A percentile compares a stretch with the other conserved stretches of the same genome.
Evolutionary conservation across 225 moss, liverwort and hornwort genomes (phyloP).

Genomic region (Bryum argenteum): DNA sequence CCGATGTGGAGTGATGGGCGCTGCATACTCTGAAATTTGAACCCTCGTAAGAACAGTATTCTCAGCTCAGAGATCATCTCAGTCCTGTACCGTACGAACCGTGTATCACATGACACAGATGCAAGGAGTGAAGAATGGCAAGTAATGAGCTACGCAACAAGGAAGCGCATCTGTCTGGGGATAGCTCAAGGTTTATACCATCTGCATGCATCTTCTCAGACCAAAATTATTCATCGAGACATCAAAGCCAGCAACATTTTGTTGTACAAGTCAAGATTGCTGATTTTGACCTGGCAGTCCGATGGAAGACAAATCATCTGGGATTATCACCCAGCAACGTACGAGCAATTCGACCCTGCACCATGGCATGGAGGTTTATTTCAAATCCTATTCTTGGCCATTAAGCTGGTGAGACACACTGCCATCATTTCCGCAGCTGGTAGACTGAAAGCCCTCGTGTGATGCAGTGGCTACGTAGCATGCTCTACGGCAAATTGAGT

Average conservation of each 20-base stretch:
- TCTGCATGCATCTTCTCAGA: conserved; percentile 41
- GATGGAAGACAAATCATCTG: not conserved
- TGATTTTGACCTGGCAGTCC: conserved; percentile 47
- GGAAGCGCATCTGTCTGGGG: conserved; percentile 30
- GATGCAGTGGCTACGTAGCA: no score
- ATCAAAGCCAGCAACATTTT: conserved; percentile 45
- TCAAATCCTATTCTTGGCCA: no score
- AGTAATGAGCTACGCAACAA: conserved; percentile 19
- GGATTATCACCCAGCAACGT: conserved; percentile 28
- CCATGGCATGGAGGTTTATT: not conserved
- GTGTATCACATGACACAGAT: not conserved
- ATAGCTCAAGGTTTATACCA: conserved; percentile 28
- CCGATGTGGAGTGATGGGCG: not conserved
- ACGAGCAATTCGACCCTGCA: not conserved
- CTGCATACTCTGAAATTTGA: not conserved
- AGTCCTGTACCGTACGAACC: no score
- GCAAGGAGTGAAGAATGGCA: not conserved
- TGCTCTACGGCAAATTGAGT: no score
- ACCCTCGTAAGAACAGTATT: conserved; percentile 18
- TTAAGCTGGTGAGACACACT: no score
- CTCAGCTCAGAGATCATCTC: conserved; percentile 11
- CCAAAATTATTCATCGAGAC: conserved; percentile 41
- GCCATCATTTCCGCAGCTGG: no score
- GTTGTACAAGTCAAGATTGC: conserved; percentile 38
- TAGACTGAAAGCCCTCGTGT: no score